Conservation (phyloP, 257 asterid genomes). For the Anisodus acutangulus region DNA sequence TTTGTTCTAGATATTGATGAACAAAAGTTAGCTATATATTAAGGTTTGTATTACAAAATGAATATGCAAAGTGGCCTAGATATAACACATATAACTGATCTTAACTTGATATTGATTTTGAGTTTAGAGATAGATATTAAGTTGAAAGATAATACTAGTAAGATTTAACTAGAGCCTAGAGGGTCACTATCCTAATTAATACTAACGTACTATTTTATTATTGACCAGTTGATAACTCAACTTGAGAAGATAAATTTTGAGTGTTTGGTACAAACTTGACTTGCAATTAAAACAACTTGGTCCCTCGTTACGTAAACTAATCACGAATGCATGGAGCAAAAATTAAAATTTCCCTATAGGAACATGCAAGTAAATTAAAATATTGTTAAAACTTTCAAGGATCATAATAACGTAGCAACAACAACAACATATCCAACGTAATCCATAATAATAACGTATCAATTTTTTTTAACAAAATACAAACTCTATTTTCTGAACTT, state of each 20-base stretch:
- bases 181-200: not conserved
- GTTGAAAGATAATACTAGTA: not conserved
- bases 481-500: no score
- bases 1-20: not conserved
- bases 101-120: not conserved
- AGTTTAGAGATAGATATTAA: not conserved
- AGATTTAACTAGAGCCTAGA: not conserved
- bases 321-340: not conserved
- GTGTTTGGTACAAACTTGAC: constrained; percentile 29
- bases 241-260: not conserved
- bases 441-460: no score
- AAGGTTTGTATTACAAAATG: not conserved
- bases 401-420: no score
- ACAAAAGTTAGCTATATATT: not conserved
- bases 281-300: constrained; percentile 24
- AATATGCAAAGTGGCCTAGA: not conserved
- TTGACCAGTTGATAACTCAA: constrained; percentile 8
- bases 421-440: no score
- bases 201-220: not conserved
- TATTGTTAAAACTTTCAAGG: no score
- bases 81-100: not conserved
- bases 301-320: constrained; percentile 15
- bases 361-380: not conserved
- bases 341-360: not conserved
- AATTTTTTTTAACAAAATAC: no score